phyloP scores from a whole-genome alignment of 768 basidiomycete species.

The Termitomyces sp. region DNA sequence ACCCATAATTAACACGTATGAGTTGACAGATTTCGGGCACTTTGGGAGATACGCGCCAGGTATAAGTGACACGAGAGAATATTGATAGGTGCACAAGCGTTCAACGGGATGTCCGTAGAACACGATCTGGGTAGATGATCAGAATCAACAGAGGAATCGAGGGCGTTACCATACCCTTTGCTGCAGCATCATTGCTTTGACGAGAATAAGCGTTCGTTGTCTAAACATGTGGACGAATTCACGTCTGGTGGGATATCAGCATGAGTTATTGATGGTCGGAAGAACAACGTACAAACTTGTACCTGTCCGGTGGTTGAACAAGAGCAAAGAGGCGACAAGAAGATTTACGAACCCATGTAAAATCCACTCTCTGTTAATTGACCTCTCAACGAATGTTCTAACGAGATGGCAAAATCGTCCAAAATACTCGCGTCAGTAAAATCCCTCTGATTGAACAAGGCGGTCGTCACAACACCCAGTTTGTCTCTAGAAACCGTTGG shows the following conservation, averaged over 20 bases:
- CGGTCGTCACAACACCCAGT: slow-evolving; percentile 88
- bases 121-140: slow-evolving; percentile 62
- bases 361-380: slow-evolving; percentile 90
- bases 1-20: background rate
- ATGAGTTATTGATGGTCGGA: background rate
- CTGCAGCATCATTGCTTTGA: slow-evolving; percentile 93
- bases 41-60: slow-evolving; percentile 52
- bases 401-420: slow-evolving; percentile 76
- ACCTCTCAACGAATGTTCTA: slow-evolving; percentile 68
- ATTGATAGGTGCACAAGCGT: slow-evolving; percentile 93
- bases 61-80: slow-evolving; percentile 89
- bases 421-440: slow-evolving; percentile 85
- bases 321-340: background rate
- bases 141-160: background rate
- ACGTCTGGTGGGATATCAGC: slow-evolving; percentile 42
- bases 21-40: background rate
- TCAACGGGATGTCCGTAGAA: slow-evolving; percentile 97
- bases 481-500: slow-evolving; percentile 55
- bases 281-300: slow-evolving; percentile 53
- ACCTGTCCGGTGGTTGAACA: slow-evolving; percentile 32
- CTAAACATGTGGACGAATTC: slow-evolving; percentile 93
- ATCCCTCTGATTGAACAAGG: slow-evolving; percentile 86
- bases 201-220: slow-evolving; percentile 85
- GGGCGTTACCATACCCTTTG: slow-evolving; percentile 56
- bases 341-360: slow-evolving; percentile 75